Evolutionary conservation across 2,329 filamentous ascomycete species (phyloP), one percentile per base, ranked within the genome.

Genomic region (Zymoseptoria tritici): DNA sequence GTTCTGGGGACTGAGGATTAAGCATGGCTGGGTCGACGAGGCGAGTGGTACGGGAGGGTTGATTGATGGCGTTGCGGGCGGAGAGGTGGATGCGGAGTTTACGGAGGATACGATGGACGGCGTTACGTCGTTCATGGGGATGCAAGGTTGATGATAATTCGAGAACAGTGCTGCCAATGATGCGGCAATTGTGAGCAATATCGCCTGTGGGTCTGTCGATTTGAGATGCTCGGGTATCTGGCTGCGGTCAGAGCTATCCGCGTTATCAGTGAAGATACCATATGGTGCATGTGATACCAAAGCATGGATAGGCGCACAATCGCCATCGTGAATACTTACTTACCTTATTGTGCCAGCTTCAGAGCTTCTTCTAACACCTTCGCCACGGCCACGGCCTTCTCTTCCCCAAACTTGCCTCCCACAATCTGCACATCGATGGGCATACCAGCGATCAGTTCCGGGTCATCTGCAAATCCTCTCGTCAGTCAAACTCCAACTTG

Each of bases 21-120:
- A 67, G 55, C 65, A 67, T 42, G 65, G 65, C 9, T 67, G 65
- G 65, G 65, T 67, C 11, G 65, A 67, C 19, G 65, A 67, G n/a
- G 55, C 57, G 19, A 53, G 54, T 16, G 20, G 51, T 21, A 52
- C 50, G 16, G 36, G 36, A 46, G 36, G 36, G 36, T 46, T 46
- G 36, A 24, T 42, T 4, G 51, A 58, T 50, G 59, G 59, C 16
- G 42, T 20, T 7, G 50, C 36, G 6, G 36, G 29, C n/a, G 49
- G 51, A 5, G 57, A 62, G 49, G 57, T 49, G 8, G 62, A 63
- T 46, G 61, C 61, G 49, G 61, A 63, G 19, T 63, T 63, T 49
- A 61, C 61, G 22, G 59, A 59, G 11, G 61, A 63, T 21, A 56
- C 60, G 26, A 56, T 62, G 55, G 60, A 62, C 19, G 56, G 52